Base-by-base conservation (phyloP, 495 filamentous ascomycete species). In the Aspergillus biplanus region DNA sequence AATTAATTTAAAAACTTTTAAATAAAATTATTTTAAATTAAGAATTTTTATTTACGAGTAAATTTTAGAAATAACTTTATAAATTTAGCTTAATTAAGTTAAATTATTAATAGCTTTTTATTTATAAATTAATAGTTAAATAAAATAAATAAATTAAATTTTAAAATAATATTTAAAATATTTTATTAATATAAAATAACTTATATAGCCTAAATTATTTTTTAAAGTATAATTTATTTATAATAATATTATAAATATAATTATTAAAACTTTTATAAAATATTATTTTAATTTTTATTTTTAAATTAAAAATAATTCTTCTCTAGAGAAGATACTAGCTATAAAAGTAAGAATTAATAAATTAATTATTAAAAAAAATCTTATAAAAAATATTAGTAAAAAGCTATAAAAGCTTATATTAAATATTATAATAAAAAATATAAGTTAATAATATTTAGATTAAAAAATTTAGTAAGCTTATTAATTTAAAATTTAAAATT, bases 381-480 rank as follows among this genome's bases (percentile, higher is more conserved):
- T 39, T 39, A 7, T 8, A 39, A 39, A 39, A 39, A 39, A 39
- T 3, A 39, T 1, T 39, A 1, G 7, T 3, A 39, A 39, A 39
- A 39, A 8, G 13, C 7, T 4, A 8, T 39, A 39, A 4, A 39
- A 39, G 13, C 21, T 27, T 39, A 39, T 8, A 39, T 8, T 39
- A 39, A 8, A 39, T 39, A 6, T 11, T 54, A 39, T 39, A 39
- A 39, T 54, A 33, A 54, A 54, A 8, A 54, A 54, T 54, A 34
- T 3, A 8, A 54, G 5, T 18, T 33, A 8, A 4, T 54, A 9
- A 33, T 13, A 16, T 53, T 31, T 53, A 53, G 4, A 34, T 12
- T 21, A 21, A 53, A 6, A 53, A 6, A 54, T 33, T 33, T 54
- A 32, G 12, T 54, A 32, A 1, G 7, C 12, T 33, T 11, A 54